Evolutionary conservation across 2,329 filamentous ascomycete species (phyloP).

Genomic region (Elsinoe fawcettii): DNA sequence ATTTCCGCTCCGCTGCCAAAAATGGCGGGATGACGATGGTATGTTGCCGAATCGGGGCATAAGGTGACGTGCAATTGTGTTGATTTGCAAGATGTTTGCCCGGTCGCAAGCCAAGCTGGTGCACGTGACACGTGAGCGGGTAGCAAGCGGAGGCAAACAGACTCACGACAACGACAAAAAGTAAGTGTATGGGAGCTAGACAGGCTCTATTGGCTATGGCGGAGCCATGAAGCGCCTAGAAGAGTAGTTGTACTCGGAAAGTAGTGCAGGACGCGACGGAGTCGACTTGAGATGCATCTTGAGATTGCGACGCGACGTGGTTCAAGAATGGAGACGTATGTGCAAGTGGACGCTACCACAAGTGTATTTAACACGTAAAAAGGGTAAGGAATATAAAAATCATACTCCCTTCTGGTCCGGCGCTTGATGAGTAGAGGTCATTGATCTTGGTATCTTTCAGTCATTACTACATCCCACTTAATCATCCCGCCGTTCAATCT

Average conservation of each 20-base stretch:
- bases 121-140: background rate
- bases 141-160: background rate
- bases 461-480: slow-evolving; percentile 1
- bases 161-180: background rate
- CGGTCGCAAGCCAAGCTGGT: background rate
- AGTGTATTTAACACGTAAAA: too few relatives aligned
- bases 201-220: too few relatives aligned
- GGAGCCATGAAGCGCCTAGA: too few relatives aligned
- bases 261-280: too few relatives aligned
- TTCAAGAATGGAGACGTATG: too few relatives aligned
- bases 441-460: slow-evolving; percentile 10
- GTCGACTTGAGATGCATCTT: too few relatives aligned
- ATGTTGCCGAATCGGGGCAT: background rate
- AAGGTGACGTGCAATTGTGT: background rate
- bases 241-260: too few relatives aligned
- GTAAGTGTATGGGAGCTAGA: too few relatives aligned
- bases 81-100: background rate
- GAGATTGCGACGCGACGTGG: background rate
- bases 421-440: background rate
- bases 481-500: background rate
- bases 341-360: too few relatives aligned
- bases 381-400: too few relatives aligned
- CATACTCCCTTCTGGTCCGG: slow-evolving; percentile 1
- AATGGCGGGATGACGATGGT: background rate
- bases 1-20: background rate